Evolutionary conservation across 768 basidiomycete genomes (phyloP), one percentile per base, ranked within the genome.

Genomic region (Boletus insuetus): DNA sequence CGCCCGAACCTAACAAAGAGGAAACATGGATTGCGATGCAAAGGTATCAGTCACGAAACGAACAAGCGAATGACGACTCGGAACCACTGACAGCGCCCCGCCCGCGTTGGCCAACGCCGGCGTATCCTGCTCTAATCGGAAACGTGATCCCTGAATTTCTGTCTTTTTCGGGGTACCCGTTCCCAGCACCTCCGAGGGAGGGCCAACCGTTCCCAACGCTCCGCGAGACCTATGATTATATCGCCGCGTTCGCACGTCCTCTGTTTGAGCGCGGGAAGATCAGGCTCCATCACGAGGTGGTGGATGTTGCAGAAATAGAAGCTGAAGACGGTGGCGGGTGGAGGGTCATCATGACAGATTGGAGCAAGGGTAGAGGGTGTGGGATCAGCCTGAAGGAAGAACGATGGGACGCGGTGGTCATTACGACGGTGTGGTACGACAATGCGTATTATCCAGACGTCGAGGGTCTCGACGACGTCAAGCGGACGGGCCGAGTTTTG

Each of bases 341-440:
- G 79, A 72, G 58, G 20, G 75, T 81, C 0, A 39, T 59, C 1
- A 65, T 75, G 48, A 68, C 60, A 49, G 74, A 78, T 55, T 73
- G 77, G 74, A 68, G 64, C 48, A 38, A 58, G 9, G 65, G 48
- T 20, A 12, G 54, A 5, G 65, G 68, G 17, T 0, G 39, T 11
- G 66, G 59, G 3, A 16, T 49, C 6, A 67, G 63, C 29, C 29
- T 29, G 38, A 51, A 58, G 3, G 73, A 74, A 31, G 77, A 80
- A 50, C 50, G 55, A 3, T 80, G 81, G 81, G 80, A 82, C 46
- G 79, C 75, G 0, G 74, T 81, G 6, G 74, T 81, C n/a, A 57
- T 81, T 26, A 73, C 79, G 13, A 73, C 68, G 3, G 74, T 78
- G 16, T 80, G 73, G 74, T 78, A 74, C 55, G 79, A 81, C 56